Evolutionary conservation across 352 stramenopile genomes (phyloP), one percentile per base, ranked within the genome.

Genomic region (Phytopythium oedochilum): DNA sequence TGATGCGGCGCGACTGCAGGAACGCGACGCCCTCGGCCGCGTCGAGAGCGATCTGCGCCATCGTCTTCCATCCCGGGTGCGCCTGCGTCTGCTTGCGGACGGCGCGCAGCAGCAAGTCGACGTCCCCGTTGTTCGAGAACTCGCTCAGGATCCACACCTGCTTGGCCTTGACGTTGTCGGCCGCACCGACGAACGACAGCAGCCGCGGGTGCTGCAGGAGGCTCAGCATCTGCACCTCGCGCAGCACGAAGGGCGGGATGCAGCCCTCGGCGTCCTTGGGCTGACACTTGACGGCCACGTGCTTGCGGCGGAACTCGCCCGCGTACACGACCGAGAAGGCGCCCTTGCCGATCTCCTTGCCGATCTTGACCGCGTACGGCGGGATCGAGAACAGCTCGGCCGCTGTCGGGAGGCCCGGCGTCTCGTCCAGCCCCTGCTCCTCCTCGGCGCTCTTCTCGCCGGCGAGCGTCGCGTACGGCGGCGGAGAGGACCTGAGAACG

Each of bases 11-110:
- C 42, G 75, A 72, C 71, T 99, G 97, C 52, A 99, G 67, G 73
- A 99, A 99, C 48, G 91, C 79, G 53, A 99, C 92, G 57, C 94
- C 96, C 48, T 86, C 71, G 0, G 96, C 92, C 7, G 83, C 71
- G 46, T 96, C 85, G 25, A 92, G 63, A 14, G 81, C 83, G 43
- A 93, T 88, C 39, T 78, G 80, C 14, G 75, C 61, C 43, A 89
- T 74, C 15, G 68, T 49, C 11, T 67, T 51, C 85, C 85, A 94
- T 23, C 83, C 80, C 25, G 88, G 53, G 34, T 92, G 83, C 2
- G 53, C 6, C 32, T 66, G 63, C 17, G 65, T 63, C 1, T 66
- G 67, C 11, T 61, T 78, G 36, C 80, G 80, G 53, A 85, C 86
- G 17, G 61, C 56, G 42, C 82, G 78, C 20, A 92, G 67, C 47